phyloP scores from a whole-genome alignment of 768 basidiomycete species.

The Hygrophorus russula region DNA sequence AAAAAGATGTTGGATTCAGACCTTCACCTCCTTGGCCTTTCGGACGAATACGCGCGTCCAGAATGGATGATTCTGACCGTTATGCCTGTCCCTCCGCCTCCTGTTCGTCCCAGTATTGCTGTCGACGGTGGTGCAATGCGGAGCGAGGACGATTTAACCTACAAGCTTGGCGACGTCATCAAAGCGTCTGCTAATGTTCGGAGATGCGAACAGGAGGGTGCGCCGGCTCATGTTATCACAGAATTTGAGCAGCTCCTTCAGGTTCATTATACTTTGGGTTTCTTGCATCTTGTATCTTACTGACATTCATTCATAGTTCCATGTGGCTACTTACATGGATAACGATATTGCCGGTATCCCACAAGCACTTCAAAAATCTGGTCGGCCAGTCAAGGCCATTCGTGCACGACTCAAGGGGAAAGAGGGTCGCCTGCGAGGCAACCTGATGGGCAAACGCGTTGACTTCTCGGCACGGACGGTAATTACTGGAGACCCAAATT shows the following conservation, averaged over 20 bases:
- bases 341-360: conserved; percentile 98
- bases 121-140: conserved; percentile 96
- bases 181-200: conserved; percentile 90
- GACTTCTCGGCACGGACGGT: conserved; percentile 99
- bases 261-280: conserved; percentile 31
- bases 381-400: conserved; percentile 95
- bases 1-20: conserved; percentile 92
- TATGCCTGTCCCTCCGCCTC: conserved; percentile 94
- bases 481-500: conserved; percentile 97
- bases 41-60: conserved; percentile 91
- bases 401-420: conserved; percentile 97
- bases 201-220: conserved; percentile 91
- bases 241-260: conserved; percentile 96
- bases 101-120: conserved; percentile 95
- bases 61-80: conserved; percentile 99
- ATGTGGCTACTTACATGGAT: conserved; percentile 99
- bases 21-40: conserved; percentile 81
- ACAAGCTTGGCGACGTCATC: conserved; percentile 94
- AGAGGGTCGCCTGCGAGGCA: conserved; percentile 94
- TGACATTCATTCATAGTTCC: conserved; percentile 51
- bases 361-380: conserved; percentile 94
- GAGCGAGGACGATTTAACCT: conserved; percentile 96
- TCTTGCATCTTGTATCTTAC: conserved; percentile 1
- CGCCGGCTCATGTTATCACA: conserved; percentile 88
- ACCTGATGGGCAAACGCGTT: conserved; percentile 98